Conservation (phyloP, 2,329 filamentous ascomycete species). For the Penicillium sumatraense region DNA sequence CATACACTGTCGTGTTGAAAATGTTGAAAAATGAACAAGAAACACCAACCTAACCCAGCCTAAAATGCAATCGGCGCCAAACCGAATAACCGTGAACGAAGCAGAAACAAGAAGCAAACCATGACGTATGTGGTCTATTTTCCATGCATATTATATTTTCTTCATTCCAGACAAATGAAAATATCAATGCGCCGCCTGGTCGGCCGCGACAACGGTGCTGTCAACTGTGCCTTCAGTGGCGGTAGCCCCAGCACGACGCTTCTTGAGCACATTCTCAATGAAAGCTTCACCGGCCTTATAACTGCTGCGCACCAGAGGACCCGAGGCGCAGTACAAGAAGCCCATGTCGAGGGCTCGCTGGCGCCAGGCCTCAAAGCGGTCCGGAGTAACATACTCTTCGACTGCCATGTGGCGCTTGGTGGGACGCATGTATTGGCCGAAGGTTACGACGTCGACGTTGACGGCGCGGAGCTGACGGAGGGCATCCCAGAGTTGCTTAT, state of each 20-base stretch:
- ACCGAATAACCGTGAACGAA: neutral
- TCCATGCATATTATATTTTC: slow-evolving; percentile 17
- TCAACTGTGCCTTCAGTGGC: slow-evolving; percentile 32
- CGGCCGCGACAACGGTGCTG: slow-evolving; percentile 27
- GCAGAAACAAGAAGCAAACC: neutral
- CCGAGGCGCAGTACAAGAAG: slow-evolving; percentile 94
- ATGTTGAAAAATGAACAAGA: slow-evolving; percentile 10
- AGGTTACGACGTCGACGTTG: slow-evolving; percentile 92
- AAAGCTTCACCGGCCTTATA: slow-evolving; percentile 99
- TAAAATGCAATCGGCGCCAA: slow-evolving; percentile 26
- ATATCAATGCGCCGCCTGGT: slow-evolving; percentile 34
- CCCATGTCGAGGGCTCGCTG: slow-evolving; percentile 90
- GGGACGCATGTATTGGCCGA: slow-evolving; percentile 99
- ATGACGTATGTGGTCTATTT: neutral
- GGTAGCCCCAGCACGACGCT: slow-evolving; percentile 57
- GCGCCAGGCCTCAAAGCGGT: slow-evolving; percentile 89
- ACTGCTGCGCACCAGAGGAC: slow-evolving; percentile 87
- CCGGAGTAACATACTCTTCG: slow-evolving; percentile 90
- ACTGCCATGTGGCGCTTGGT: slow-evolving; percentile 98
- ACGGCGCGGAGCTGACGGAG: slow-evolving; percentile 77
- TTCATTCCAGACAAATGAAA: slow-evolving; percentile 3
- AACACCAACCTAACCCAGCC: slow-evolving; percentile 15
- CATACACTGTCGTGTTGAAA: slow-evolving; percentile 20
- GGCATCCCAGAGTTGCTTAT: slow-evolving; percentile 80
- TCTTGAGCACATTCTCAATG: slow-evolving; percentile 96